Conservation (phyloP, 1,139 yeast species). For the Candida sanyaensis region DNA sequence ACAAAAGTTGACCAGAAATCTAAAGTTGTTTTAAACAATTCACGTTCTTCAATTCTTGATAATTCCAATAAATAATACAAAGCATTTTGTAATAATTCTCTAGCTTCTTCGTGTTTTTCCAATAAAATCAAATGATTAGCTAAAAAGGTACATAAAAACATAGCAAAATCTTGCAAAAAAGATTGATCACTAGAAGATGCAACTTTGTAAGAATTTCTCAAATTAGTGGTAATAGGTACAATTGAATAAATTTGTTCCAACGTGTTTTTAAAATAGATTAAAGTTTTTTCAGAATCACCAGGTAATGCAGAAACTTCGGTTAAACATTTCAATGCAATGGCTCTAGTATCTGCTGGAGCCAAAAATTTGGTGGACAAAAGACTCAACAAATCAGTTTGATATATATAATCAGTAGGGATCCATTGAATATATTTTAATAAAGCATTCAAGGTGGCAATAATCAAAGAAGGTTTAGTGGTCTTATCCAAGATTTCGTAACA, state of each 20-base stretch:
- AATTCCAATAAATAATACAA: constrained; percentile 82
- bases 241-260: constrained; percentile 71
- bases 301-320: constrained; percentile 80
- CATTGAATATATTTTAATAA: constrained; percentile 86
- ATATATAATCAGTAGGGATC: constrained; percentile 89
- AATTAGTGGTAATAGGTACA: constrained; percentile 74
- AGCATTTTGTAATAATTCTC: constrained; percentile 66
- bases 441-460: constrained; percentile 83
- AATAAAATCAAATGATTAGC: constrained; percentile 73
- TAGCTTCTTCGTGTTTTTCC: constrained; percentile 61
- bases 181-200: constrained; percentile 90
- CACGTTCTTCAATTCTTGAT: constrained; percentile 93
- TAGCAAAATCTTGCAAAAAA: constrained; percentile 91
- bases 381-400: constrained; percentile 79
- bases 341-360: constrained; percentile 77
- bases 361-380: constrained; percentile 75
- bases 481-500: constrained; percentile 93
- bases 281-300: constrained; percentile 69
- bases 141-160: constrained; percentile 86
- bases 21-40: constrained; percentile 88
- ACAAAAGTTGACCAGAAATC: constrained; percentile 94
- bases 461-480: constrained; percentile 77
- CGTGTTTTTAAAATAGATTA: constrained; percentile 69
- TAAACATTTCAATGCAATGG: constrained; percentile 83
- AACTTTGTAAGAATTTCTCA: constrained; percentile 68